Base-by-base conservation (phyloP, 768 basidiomycete species). In the Suillus subalutaceus region DNA sequence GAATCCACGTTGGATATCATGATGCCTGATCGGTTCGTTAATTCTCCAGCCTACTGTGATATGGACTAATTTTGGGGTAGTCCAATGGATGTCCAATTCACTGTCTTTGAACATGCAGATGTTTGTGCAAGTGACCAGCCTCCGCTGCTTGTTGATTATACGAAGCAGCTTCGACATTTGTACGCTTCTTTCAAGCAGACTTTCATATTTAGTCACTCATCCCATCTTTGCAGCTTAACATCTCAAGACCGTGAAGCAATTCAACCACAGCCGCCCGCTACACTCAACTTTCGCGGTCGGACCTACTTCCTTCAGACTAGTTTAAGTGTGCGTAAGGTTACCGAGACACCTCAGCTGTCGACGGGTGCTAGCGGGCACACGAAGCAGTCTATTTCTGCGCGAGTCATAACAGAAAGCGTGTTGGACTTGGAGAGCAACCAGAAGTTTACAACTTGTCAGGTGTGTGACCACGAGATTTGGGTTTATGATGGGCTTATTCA, bases 61-160 rank as follows among this genome's bases (percentile, higher is more conserved):
- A 63, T 71, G 57, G 70, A 32, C 53, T 41, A 53, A 52, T 53
- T 62, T 43, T 30, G 9, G 38, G 60, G 62, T 66, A 89, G 88
- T 30, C 82, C 86, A 15, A 81, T 88, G 80, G 89, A 91, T 71
- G 70, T 89, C 41, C 86, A 82, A 38, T 77, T 91, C 63, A 78
- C 81, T 37, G 71, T 81, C 30, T 78, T 79, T 38, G 76, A 81
- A 60, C 74, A 73, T 53, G 68, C 65, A n/a, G 32, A 66, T 6
- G 60, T 85, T 18, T 26, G 71, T 1, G 65, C 67, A 15, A 66
- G 70, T 35, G 69, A 76, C n/a, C 79, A 79, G 68, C 88, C 88
- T 50, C 44, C 66, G 16, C 77, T 71, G 46, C 70, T 90, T 63
- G 73, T 72, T 64, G 68, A 75, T 35, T 89, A 90, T 66, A 66